These are phyloP conservation scores for Cornus kousa DNA, from an alignment of 148 eudicot species.

Conservation along the genomic window DNA sequence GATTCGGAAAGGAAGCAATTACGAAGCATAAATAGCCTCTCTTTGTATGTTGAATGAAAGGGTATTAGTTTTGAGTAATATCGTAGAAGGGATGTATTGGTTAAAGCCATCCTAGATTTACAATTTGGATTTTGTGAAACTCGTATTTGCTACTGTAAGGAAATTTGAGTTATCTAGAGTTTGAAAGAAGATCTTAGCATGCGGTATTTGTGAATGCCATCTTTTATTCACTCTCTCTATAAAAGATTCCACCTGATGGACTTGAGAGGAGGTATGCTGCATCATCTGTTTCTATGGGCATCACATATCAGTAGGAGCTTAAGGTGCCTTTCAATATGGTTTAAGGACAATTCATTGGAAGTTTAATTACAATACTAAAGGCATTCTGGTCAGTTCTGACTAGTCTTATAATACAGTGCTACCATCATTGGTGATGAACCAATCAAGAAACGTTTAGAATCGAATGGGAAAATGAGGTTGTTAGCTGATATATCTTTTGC, in stretches of 20 bases:
- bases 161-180: conserved; percentile 10
- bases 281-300: conserved; percentile 8
- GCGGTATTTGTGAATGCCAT: conserved; percentile 18
- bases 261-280: conserved; percentile 9
- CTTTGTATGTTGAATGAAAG: conserved; percentile 1
- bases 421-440: neutral
- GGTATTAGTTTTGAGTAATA: conserved; percentile 11
- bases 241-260: conserved; percentile 13
- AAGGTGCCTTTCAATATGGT: conserved; percentile 15
- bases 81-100: conserved; percentile 8
- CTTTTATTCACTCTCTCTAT: conserved; percentile 12
- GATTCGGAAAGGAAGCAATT: neutral
- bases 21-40: conserved; percentile 9
- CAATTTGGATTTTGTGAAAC: conserved; percentile 22
- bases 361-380: neutral
- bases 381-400: conserved; percentile 4
- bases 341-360: neutral
- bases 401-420: neutral
- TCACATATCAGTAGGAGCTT: neutral
- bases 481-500: conserved; percentile 6
- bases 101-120: neutral
- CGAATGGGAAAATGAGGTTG: neutral
- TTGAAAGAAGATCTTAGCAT: conserved; percentile 11
- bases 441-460: neutral
- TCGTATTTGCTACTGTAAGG: conserved; percentile 25